Percentiles rank a stretch among this genome's conserved stretches.
Conservation (phyloP, 1,139 yeast genomes). For the Geotrichum restrictum region DNA sequence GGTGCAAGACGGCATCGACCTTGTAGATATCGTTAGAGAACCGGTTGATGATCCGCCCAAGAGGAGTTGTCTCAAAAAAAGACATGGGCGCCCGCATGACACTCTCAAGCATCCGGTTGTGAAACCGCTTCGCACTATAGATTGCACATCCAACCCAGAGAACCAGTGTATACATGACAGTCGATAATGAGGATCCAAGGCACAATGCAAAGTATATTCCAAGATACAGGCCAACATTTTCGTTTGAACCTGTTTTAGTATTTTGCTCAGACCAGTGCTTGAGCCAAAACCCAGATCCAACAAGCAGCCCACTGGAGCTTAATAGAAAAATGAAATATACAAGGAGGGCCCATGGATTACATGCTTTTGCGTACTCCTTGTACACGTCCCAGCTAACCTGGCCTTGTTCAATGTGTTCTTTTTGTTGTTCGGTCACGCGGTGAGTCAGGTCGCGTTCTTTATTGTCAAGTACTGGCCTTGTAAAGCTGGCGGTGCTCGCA, state of each 20-base stretch:
- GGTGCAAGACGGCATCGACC: slow-evolving; percentile 58
- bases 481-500: slow-evolving; percentile 55
- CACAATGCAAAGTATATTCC: slow-evolving; percentile 70
- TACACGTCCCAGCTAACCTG: slow-evolving; percentile 84
- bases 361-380: slow-evolving; percentile 72
- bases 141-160: slow-evolving; percentile 79
- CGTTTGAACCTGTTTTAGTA: slow-evolving; percentile 60
- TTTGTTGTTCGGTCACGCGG: slow-evolving; percentile 29
- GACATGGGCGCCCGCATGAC: slow-evolving; percentile 76
- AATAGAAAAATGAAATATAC: slow-evolving; percentile 45
- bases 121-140: slow-evolving; percentile 72
- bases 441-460: slow-evolving; percentile 22
- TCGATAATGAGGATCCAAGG: slow-evolving; percentile 53
- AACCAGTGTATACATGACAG: slow-evolving; percentile 59
- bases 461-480: slow-evolving; percentile 38
- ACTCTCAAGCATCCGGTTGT: slow-evolving; percentile 70
- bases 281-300: slow-evolving; percentile 72
- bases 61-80: slow-evolving; percentile 63
- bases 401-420: slow-evolving; percentile 79
- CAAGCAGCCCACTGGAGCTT: slow-evolving; percentile 48
- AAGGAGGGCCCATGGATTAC: slow-evolving; percentile 62
- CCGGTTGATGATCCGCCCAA: slow-evolving; percentile 66
- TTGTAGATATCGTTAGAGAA: slow-evolving; percentile 69
- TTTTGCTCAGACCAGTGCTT: slow-evolving; percentile 87
- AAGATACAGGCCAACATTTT: slow-evolving; percentile 60